These are phyloP conservation scores for Lanmaoa pseudosensibilis DNA, from an alignment of 768 basidiomycete species.

Conservation along the genomic window DNA sequence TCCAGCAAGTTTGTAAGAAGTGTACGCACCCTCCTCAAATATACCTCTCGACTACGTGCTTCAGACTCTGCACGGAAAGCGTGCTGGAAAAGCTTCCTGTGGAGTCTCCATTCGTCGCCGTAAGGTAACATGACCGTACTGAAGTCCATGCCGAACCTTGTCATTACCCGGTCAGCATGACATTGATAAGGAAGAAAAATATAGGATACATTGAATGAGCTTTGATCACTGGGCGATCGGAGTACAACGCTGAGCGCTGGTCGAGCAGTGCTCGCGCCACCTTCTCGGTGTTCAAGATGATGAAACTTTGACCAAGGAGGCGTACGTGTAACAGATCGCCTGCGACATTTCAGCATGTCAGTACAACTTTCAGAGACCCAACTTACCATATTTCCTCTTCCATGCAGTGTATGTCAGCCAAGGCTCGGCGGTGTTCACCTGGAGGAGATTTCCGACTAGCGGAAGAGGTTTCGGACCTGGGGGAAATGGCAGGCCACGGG, in stretches of 20 bases:
- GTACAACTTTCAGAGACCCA: not conserved
- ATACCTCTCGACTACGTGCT: conserved; percentile 18
- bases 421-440: conserved; percentile 29
- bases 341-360: conserved; percentile 2
- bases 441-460: conserved; percentile 28
- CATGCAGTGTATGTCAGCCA: conserved; percentile 38
- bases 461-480: conserved; percentile 35
- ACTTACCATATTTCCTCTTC: conserved; percentile 33
- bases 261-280: conserved; percentile 26
- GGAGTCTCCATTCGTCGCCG: conserved; percentile 31
- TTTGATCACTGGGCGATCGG: conserved; percentile 25
- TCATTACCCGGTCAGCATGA: not conserved
- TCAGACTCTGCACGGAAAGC: conserved; percentile 26
- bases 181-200: not conserved
- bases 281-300: conserved; percentile 32
- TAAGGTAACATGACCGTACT: conserved; percentile 31
- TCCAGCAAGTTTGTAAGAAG: conserved; percentile 25
- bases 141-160: conserved; percentile 30
- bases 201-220: conserved; percentile 14
- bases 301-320: conserved; percentile 25
- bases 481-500: conserved; percentile 18
- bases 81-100: conserved; percentile 32
- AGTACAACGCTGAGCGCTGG: conserved; percentile 30
- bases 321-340: conserved; percentile 24
- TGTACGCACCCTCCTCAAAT: conserved; percentile 18